Base-by-base conservation (phyloP, 768 basidiomycete species). In the Phylloporus sp. region DNA sequence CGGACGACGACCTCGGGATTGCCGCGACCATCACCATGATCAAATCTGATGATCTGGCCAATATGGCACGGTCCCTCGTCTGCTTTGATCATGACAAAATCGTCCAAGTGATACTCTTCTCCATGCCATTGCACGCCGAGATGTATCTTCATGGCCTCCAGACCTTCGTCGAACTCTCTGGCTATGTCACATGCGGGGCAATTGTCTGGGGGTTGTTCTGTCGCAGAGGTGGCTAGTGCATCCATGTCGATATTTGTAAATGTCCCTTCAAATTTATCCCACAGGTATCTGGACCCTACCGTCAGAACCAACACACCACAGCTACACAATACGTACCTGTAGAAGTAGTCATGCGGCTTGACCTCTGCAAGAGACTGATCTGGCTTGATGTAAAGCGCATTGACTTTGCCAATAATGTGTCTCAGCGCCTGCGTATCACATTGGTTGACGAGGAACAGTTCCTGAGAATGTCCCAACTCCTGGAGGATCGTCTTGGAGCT, bases 381-480 rank as follows among this genome's bases (percentile, higher is more conserved):
- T 1, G 59, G 50, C 22, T 51, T 20, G 15, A 64, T 52, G 36
- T 72, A 66, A 23, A 73, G 70, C 1, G 80, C 75, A 1, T 55
- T 53, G 2, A 80, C 69, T 55, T 78, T 84, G 4, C 68, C 77
- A 0, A 78, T 61, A 33, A 86, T 68, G 2, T 59, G 48, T 5
- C 59, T 50, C 23, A 80, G 48, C 4, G 63, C 49, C 14, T 76
- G 55, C 9, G 68, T 54, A 36, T 72, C 73, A 50, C 88, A 90
- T 1, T 73, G 57, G 3, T 80, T 64, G 23, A 74, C 73, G 5
- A 85, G 61, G 58, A 83, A 88, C 0, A 91, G 59, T 53, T 91
- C 86, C 44, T 80, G 80, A 0, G 77, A 68, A 46, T 84, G 66
- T 0, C 75, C 76, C 13, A 89, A 62, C 49, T 87, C 81, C 23